Conservation (phyloP, 805 yeast species). For the Scheffersomyces coipomensis region DNA sequence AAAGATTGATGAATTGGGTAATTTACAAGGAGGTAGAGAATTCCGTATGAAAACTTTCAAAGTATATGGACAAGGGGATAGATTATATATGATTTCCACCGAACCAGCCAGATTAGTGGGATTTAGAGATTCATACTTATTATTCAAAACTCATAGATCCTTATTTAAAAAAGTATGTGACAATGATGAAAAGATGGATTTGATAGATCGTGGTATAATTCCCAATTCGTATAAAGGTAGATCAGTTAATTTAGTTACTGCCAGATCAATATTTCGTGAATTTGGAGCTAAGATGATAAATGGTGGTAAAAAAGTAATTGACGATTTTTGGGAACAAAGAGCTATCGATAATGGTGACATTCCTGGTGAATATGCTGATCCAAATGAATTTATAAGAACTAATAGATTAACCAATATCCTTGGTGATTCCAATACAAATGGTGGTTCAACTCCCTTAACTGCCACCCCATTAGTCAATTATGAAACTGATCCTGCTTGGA, state of each 20-base stretch:
- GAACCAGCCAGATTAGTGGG: slow-evolving; percentile 97
- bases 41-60: slow-evolving; percentile 72
- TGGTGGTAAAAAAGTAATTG: slow-evolving; percentile 76
- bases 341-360: slow-evolving; percentile 61
- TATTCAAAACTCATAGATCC: slow-evolving; percentile 81
- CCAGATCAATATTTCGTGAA: slow-evolving; percentile 83
- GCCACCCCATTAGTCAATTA: slow-evolving; percentile 39
- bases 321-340: slow-evolving; percentile 81
- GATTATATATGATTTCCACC: slow-evolving; percentile 85
- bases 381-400: slow-evolving; percentile 46
- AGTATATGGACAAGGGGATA: slow-evolving; percentile 61
- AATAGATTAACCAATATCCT: slow-evolving; percentile 23
- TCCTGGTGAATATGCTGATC: slow-evolving; percentile 72
- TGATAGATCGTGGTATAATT: slow-evolving; percentile 75
- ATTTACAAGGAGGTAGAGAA: slow-evolving; percentile 67
- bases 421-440: slow-evolving; percentile 39
- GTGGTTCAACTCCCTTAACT: slow-evolving; percentile 24
- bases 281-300: slow-evolving; percentile 84
- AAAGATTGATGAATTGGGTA: slow-evolving; percentile 69
- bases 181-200: slow-evolving; percentile 77
- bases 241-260: slow-evolving; percentile 85
- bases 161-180: slow-evolving; percentile 71
- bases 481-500: slow-evolving; percentile 72
- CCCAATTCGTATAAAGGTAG: slow-evolving; percentile 92
- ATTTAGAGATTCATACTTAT: slow-evolving; percentile 83